Evolutionary conservation across 441 rosid genomes (phyloP).

Genomic region (Populus hybrid): DNA sequence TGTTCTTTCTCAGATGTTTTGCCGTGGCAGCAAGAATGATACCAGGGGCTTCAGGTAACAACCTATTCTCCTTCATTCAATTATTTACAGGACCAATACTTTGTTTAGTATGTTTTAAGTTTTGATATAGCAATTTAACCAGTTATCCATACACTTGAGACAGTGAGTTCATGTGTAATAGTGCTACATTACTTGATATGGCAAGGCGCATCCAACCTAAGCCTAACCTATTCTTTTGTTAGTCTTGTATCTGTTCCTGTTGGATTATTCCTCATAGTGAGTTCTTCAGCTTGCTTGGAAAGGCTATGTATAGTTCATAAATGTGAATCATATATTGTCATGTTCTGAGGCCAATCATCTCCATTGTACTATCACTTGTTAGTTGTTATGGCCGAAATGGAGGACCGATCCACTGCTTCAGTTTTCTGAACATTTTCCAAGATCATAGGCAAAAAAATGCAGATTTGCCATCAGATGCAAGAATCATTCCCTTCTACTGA

Average conservation of each 20-base stretch:
- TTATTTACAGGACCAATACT: not conserved
- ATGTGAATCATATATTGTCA: not conserved
- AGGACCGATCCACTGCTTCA: not conserved
- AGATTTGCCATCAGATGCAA: not conserved
- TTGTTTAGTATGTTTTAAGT: not conserved
- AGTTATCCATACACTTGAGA: constrained; percentile 3
- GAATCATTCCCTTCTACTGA: not conserved
- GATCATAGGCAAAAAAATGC: too few species aligned
- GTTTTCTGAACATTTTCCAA: not conserved
- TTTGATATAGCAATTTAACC: not conserved
- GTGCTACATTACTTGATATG: not conserved
- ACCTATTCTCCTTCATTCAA: constrained; percentile 4
- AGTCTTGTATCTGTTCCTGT: not conserved
- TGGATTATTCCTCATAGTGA: not conserved
- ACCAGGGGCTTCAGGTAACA: constrained; percentile 97
- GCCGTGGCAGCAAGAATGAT: constrained; percentile 95
- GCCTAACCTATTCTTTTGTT: not conserved
- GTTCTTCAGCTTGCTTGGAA: not conserved
- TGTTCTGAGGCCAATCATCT: not conserved
- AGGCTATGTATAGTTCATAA: not conserved
- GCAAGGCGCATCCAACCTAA: not conserved
- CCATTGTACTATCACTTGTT: not conserved
- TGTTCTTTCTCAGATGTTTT: constrained; percentile 72
- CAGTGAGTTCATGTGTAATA: not conserved
- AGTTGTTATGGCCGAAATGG: not conserved